These are phyloP conservation scores for Pichia inconspicua DNA, from an alignment of 1,139 yeast genomes.

Conservation along the genomic window DNA sequence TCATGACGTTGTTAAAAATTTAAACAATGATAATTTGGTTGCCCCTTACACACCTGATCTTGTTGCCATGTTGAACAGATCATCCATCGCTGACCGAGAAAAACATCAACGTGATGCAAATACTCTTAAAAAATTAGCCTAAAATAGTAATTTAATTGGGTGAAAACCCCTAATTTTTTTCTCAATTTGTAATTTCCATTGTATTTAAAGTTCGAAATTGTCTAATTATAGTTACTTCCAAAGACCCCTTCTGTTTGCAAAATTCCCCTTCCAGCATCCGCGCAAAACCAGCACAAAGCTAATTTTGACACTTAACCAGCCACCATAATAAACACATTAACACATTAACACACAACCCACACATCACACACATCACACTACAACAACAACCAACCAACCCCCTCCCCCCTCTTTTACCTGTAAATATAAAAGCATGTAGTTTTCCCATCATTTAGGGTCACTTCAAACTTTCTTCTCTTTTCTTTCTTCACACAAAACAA, in stretches of 20 bases:
- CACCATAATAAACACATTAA: background rate
- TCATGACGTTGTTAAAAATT: constrained; percentile 42
- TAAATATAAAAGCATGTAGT: background rate
- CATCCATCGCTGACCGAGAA: constrained; percentile 40
- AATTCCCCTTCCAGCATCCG: background rate
- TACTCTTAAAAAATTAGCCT: constrained; percentile 29
- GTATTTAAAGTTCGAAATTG: background rate
- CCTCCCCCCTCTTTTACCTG: background rate
- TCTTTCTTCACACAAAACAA: constrained; percentile 1
- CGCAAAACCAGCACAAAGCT: background rate
- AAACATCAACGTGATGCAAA: constrained; percentile 40
- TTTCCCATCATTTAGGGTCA: background rate
- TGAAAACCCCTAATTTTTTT: too few species aligned
- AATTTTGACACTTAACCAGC: background rate
- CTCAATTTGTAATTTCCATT: too few species aligned
- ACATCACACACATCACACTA: too few species aligned
- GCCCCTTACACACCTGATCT: constrained; percentile 53
- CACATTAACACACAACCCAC: background rate
- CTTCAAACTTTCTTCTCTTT: background rate
- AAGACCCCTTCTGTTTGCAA: background rate
- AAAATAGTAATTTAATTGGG: background rate
- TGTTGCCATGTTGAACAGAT: constrained; percentile 47
- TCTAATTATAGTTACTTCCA: background rate
- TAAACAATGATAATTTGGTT: constrained; percentile 46
- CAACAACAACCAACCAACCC: background rate